phyloP scores from a whole-genome alignment of 805 yeast genomes.

The Saccharomycopsis capsularis region DNA sequence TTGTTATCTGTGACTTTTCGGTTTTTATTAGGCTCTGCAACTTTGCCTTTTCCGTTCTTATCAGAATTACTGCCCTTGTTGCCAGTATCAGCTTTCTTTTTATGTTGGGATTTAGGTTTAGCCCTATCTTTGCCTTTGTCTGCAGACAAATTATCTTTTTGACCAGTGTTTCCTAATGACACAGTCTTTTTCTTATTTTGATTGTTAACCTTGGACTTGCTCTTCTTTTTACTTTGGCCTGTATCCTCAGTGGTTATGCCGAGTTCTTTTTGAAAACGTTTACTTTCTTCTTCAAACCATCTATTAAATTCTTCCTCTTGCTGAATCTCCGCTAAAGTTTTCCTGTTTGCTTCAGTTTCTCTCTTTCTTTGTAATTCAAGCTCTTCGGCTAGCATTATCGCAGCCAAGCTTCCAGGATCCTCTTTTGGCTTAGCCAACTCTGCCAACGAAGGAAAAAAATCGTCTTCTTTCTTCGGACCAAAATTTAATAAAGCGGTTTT shows the following conservation, averaged over 20 bases:
- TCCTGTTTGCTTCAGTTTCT: constrained; percentile 15
- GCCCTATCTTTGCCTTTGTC: not conserved
- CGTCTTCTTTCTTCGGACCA: constrained; percentile 1
- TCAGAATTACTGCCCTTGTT: not conserved
- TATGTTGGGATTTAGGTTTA: too few species aligned
- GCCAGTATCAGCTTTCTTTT: too few species aligned
- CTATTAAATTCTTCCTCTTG: constrained; percentile 77
- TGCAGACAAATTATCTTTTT: too few species aligned
- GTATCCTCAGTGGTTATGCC: not conserved
- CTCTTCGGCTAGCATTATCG: constrained; percentile 6
- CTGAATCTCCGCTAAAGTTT: constrained; percentile 60
- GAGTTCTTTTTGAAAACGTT: constrained; percentile 42
- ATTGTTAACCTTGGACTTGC: not conserved
- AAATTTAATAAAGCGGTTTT: not conserved
- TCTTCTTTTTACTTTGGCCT: not conserved
- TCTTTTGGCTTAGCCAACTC: not conserved
- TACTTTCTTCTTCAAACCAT: constrained; percentile 84
- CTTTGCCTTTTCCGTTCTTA: too few species aligned
- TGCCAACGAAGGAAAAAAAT: constrained; percentile 12
- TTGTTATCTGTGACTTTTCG: too few species aligned
- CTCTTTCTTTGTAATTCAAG: constrained; percentile 8
- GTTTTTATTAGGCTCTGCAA: too few species aligned
- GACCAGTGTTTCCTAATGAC: too few species aligned
- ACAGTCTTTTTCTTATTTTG: not conserved
- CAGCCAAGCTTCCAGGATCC: constrained; percentile 2